Evolutionary conservation across 768 basidiomycete species (phyloP), one percentile per base, ranked within the genome.

Genomic region (Cystofilobasidium macerans): DNA sequence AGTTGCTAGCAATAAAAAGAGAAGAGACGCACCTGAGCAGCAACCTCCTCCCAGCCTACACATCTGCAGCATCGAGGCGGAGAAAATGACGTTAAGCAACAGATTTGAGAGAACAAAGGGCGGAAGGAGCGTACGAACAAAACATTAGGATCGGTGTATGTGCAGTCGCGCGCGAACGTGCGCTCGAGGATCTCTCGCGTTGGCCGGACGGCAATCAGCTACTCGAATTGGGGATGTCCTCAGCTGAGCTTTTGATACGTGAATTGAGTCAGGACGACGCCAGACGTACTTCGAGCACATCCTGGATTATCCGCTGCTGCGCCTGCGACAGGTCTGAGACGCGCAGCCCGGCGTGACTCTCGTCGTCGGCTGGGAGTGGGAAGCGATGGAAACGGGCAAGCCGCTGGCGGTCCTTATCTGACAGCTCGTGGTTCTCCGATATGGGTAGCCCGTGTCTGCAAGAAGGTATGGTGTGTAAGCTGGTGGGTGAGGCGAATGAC

Each of bases 331-430:
- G 16, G 51, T 32, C 30, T 8, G 51, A 24, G 14, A 54, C 2
- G 28, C 32, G 28, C 28, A 54, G 51, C 13, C 51, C 51, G 51
- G 51, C 51, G 51, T 54, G 51, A 13, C 28, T 30, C 51, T 54
- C 51, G 30, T 54, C 51, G 51, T 54, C 51, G 51, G 51, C 51
- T 30, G 51, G 51, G 9, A 54, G 51, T 13, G 51, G 51, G 51
- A 54, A 54, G 12, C 51, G 51, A 20, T 54, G 51, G 30, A 54
- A 54, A 7, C 30, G 26, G 5, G 51, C 8, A 16, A 54, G 51
- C 18, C 22, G 11, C 7, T 32, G 13, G 2, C 51, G 26, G 6
- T 54, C 28, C 51, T 54, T 30, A 22, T 54, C 51, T 20, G 51
- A 30, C 11, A 54, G 30, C 51, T 54, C 51, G 30, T 54, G 51